phyloP scores from a whole-genome alignment of 768 basidiomycete genomes.

The Hericium erinaceus region DNA sequence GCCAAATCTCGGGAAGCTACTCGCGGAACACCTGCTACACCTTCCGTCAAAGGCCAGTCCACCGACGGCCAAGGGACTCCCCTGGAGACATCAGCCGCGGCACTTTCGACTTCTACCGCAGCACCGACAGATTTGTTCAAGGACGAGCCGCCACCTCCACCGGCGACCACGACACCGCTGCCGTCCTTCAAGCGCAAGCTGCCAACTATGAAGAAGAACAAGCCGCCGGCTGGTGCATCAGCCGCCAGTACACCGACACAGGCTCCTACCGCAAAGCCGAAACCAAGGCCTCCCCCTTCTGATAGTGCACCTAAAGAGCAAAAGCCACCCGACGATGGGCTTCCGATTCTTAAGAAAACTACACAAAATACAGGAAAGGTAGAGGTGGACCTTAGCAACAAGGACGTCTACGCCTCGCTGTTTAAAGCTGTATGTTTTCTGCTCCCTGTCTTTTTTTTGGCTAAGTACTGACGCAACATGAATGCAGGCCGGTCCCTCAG shows the following conservation, averaged over 20 bases:
- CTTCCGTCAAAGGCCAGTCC: not conserved
- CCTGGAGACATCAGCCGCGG: not conserved
- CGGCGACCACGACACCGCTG: not conserved
- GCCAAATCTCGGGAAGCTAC: not conserved
- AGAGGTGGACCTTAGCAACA: conserved; percentile 16
- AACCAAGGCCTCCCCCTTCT: not conserved
- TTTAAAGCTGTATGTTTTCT: conserved; percentile 15
- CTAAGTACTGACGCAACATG: not conserved
- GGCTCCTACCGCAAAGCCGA: conserved; percentile 1
- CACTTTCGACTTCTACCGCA: not conserved
- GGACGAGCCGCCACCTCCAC: conserved; percentile 4
- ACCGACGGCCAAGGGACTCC: not conserved
- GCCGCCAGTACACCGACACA: not conserved
- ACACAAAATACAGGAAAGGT: conserved; percentile 8
- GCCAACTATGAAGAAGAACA: conserved; percentile 14
- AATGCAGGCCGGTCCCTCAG: conserved; percentile 10
- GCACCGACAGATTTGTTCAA: conserved; percentile 1
- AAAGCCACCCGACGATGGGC: conserved; percentile 3
- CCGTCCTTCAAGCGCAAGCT: conserved; percentile 14
- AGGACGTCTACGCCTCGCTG: conserved; percentile 14
- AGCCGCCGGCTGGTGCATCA: conserved; percentile 3
- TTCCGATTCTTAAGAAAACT: conserved; percentile 11
- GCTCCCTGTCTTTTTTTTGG: not conserved
- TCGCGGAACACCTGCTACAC: not conserved
- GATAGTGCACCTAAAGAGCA: conserved; percentile 1